Evolutionary conservation across 75 land plant genomes (phyloP), one percentile per base, ranked within the genome.

Genomic region (Pinus tabuliformis): DNA sequence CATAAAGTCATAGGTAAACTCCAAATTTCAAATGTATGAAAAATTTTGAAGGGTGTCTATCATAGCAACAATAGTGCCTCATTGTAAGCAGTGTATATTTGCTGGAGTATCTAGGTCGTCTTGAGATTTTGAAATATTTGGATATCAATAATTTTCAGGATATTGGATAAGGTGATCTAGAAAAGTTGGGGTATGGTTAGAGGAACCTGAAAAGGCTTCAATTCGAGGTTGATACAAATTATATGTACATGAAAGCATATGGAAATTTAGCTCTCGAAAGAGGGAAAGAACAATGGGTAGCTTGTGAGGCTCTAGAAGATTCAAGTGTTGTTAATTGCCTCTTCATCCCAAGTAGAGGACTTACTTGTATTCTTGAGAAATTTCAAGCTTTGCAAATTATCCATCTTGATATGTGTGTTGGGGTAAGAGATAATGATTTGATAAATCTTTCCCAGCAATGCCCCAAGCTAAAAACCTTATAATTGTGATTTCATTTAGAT

Each of bases 341-440:
- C 21, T 85, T 89, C 12, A 87, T 74, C 54, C 89, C 97, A 16
- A 85, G 89, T 3, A 80, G 82, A 81, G 97, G 91, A 1, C 85
- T 92, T 73, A 80, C 89, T 45, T 88, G 85, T 77, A 78, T 92
- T 16, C 72, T 95, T 14, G 81, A 76, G 12, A 84, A 79, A 39
- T 92, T 90, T 73, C 60, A 75, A 58, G 76, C 79, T 57, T 79
- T 95, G 81, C 83, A 83, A 63, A 83, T 82, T 73, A 78, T 95
- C 62, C 86, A 79, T 60, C 88, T 95, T 56, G 92, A 92, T 70
- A 86, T 84, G 91, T 95, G 98, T 77, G 61, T 87, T 65, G 95
- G 98, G 9, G 70, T 95, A 22, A 81, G 88, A 52, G 98, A 95
- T 58, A 52, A 74, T 79, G 30, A 73, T 78, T 81, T 81, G 65